Evolutionary conservation across 176 grass and related monocot genomes (phyloP).

Genomic region (Olyra latifolia): DNA sequence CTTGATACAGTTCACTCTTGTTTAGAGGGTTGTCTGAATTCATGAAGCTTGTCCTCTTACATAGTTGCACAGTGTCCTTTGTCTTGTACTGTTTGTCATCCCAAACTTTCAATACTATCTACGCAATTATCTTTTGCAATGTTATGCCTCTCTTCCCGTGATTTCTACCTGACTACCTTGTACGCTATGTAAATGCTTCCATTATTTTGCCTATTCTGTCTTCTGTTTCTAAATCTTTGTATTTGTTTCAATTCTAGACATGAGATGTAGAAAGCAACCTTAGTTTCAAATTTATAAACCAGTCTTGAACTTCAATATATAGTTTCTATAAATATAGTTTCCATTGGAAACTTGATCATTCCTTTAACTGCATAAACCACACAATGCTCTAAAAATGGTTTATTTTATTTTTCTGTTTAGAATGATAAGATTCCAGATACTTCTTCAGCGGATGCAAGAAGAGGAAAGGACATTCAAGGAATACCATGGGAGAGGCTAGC

Average conservation of each 20-base stretch:
- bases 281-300: not conserved
- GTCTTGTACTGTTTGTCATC: not conserved
- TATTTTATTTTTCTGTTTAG: slow-evolving; percentile 39
- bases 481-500: slow-evolving; percentile 82
- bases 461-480: slow-evolving; percentile 96
- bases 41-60: not conserved
- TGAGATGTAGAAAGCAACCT: not conserved
- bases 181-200: not conserved
- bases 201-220: slow-evolving; percentile 7
- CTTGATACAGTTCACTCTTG: not conserved
- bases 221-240: slow-evolving; percentile 15
- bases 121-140: slow-evolving; percentile 8
- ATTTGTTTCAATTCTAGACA: slow-evolving; percentile 4
- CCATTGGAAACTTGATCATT: not conserved
- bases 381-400: slow-evolving; percentile 22
- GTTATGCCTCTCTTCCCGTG: not conserved
- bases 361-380: slow-evolving; percentile 7
- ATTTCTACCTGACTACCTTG: not conserved
- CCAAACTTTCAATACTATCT: not conserved
- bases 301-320: not conserved
- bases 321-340: slow-evolving; percentile 12
- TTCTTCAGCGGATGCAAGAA: slow-evolving; percentile 76
- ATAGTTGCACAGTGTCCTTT: not conserved
- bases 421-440: slow-evolving; percentile 73
- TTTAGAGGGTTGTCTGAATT: not conserved